These are phyloP conservation scores for Aspergillus brasiliensis DNA, from an alignment of 2,329 filamentous ascomycete species.

Conservation along the genomic window DNA sequence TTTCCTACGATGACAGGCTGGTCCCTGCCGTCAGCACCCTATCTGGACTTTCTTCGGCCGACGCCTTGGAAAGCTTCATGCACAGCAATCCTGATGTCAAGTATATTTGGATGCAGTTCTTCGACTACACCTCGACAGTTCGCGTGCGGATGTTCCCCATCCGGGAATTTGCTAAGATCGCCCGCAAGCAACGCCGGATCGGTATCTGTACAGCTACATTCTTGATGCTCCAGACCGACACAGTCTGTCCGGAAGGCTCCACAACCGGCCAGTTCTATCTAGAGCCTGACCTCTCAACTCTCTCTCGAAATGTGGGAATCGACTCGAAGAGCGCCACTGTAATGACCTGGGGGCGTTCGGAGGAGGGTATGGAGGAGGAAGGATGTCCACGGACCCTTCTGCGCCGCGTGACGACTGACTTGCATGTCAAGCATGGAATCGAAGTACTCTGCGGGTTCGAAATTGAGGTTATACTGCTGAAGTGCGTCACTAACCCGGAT, in stretches of 20 bases:
- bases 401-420: conserved; percentile 54
- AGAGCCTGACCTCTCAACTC: conserved; percentile 64
- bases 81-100: conserved; percentile 55
- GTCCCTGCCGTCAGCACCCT: conserved; percentile 6
- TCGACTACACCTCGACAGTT: conserved; percentile 73
- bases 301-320: conserved; percentile 61
- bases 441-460: conserved; percentile 75
- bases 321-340: conserved; percentile 63
- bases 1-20: conserved; percentile 21
- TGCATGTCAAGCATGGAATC: conserved; percentile 57
- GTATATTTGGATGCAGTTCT: conserved; percentile 74
- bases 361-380: conserved; percentile 53
- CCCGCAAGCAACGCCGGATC: conserved; percentile 53
- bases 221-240: conserved; percentile 69
- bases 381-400: conserved; percentile 70
- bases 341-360: conserved; percentile 66
- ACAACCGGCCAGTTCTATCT: conserved; percentile 68
- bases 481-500: conserved; percentile 42
- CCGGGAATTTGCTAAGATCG: conserved; percentile 53
- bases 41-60: conserved; percentile 8
- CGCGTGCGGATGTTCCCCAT: conserved; percentile 70
- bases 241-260: conserved; percentile 52
- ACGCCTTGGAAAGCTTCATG: conserved; percentile 51
- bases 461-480: conserved; percentile 75
- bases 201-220: conserved; percentile 67